Evolutionary conservation across 371 early-diverging fungal species (phyloP).

Genomic region (Entomophthora muscae): DNA sequence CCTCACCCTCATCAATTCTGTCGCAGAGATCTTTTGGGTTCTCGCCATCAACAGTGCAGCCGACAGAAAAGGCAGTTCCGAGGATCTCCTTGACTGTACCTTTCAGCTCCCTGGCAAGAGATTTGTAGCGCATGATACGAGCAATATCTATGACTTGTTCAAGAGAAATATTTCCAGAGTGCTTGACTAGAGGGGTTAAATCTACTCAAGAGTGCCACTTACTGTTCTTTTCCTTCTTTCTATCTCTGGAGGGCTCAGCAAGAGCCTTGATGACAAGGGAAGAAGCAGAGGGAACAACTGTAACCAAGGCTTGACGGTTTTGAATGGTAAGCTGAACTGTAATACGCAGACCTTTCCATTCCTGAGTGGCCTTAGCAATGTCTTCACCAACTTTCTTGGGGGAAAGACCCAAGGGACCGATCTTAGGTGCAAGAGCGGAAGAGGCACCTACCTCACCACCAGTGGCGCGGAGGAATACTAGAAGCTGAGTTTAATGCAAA

Average conservation of each 20-base stretch:
- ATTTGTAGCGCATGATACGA: too few species aligned
- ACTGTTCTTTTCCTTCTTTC: conserved; percentile 99
- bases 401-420: too few species aligned
- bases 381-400: too few species aligned
- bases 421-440: too few species aligned
- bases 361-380: conserved; percentile 97
- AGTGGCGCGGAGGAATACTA: conserved; percentile 82
- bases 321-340: too few species aligned
- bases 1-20: conserved; percentile 54
- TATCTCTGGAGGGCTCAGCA: conserved; percentile 98
- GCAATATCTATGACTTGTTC: too few species aligned
- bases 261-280: too few species aligned
- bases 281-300: conserved; percentile 94
- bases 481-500: too few species aligned
- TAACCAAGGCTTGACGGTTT: conserved; percentile 98
- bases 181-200: too few species aligned
- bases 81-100: conserved; percentile 98
- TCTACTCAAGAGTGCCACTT: conserved; percentile 87
- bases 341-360: conserved; percentile 97
- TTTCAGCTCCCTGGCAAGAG: conserved; percentile 59
- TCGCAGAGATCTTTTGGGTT: conserved; percentile 63
- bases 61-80: conserved; percentile 90
- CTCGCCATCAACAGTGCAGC: too few species aligned
- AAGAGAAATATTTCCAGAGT: too few species aligned
- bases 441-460: conserved; percentile 99